Evolutionary conservation across 176 grass and related monocot species (phyloP).

Genomic region (Carex littledalei): DNA sequence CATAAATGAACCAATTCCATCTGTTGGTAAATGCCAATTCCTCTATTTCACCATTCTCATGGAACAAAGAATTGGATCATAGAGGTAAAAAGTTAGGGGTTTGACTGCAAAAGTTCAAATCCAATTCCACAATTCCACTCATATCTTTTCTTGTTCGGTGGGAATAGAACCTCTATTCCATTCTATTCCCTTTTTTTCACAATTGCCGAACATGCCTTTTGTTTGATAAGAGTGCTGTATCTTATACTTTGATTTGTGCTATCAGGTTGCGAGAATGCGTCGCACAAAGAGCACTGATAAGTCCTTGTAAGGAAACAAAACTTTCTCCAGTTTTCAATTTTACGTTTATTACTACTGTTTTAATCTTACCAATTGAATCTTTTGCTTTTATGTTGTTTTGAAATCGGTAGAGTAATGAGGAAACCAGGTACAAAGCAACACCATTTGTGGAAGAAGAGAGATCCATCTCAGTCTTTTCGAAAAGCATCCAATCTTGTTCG

Average conservation of each 20-base stretch:
- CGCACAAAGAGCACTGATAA: not conserved
- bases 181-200: no score
- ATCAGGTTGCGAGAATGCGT: slow-evolving; percentile 2
- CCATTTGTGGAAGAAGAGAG: slow-evolving; percentile 87
- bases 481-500: slow-evolving; percentile 76
- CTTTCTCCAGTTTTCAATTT: not conserved
- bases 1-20: no score
- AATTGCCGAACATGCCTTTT: no score
- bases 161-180: no score
- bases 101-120: no score
- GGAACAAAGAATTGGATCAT: no score
- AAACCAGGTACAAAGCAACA: slow-evolving; percentile 55
- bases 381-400: slow-evolving; percentile 21
- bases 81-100: no score
- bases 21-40: no score
- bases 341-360: not conserved
- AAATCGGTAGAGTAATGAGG: slow-evolving; percentile 45
- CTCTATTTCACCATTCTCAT: no score
- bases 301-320: not conserved
- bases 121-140: no score
- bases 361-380: not conserved
- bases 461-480: slow-evolving; percentile 55
- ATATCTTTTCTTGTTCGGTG: no score
- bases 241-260: not conserved
- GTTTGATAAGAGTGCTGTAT: not conserved